Percentiles rank a stretch among this genome's conserved stretches.
Conservation (phyloP, 192 early-diverging fungal genomes). For the Gonapodya sp. region DNA sequence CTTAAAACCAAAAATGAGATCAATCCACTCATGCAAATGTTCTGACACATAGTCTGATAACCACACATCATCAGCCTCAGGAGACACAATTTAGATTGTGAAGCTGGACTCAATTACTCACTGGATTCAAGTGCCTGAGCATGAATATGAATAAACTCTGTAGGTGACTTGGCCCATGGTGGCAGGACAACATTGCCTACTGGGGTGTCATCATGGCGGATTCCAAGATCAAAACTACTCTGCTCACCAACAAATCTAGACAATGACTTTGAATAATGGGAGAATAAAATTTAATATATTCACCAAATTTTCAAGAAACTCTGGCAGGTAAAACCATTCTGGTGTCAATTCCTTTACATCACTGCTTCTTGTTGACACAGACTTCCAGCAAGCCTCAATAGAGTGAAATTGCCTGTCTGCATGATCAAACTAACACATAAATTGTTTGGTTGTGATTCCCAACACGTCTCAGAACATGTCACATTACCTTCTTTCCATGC, state of each 20-base stretch:
- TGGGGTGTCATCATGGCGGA: slow-evolving; percentile 38
- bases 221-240: slow-evolving; percentile 47
- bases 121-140: slow-evolving; percentile 40
- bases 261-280: no score
- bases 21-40: slow-evolving; percentile 88
- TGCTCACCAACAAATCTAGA: no score
- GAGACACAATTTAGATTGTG: background rate
- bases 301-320: slow-evolving; percentile 70
- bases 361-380: slow-evolving; percentile 58
- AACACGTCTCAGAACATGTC: background rate
- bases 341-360: slow-evolving; percentile 91
- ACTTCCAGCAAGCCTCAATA: slow-evolving; percentile 62
- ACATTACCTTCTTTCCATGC: slow-evolving; percentile 21
- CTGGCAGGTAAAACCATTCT: slow-evolving; percentile 91
- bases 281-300: no score
- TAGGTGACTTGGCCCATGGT: slow-evolving; percentile 73
- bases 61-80: background rate
- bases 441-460: background rate
- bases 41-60: slow-evolving; percentile 72
- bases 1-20: slow-evolving; percentile 91
- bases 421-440: slow-evolving; percentile 53
- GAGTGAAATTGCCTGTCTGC: slow-evolving; percentile 73
- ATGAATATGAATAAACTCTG: slow-evolving; percentile 82
- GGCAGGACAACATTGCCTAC: slow-evolving; percentile 65
- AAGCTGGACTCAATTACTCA: background rate